A percentile compares a stretch with the other conserved stretches of the same genome.
These are phyloP conservation scores for Pseudogymnoascus pannorum DNA, from an alignment of 2,329 filamentous ascomycete species.

Conservation along the genomic window DNA sequence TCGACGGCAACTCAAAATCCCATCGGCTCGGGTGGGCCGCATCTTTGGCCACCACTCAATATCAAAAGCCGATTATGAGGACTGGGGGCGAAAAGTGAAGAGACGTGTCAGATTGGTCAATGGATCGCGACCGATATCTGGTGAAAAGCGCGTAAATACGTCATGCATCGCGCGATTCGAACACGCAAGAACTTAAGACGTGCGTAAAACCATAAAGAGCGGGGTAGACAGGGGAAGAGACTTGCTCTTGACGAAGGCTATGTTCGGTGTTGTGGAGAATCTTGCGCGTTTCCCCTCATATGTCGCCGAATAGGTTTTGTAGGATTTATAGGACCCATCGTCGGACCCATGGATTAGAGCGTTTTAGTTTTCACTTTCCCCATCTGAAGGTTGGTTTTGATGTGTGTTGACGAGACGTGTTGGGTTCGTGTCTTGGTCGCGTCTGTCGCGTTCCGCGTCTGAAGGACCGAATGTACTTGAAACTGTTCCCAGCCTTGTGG, in stretches of 20 bases:
- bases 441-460: conserved; percentile 8
- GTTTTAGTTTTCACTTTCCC: conserved; percentile 3
- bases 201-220: conserved; percentile 9
- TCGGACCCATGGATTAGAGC: neutral
- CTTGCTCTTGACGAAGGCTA: conserved; percentile 3
- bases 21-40: neutral
- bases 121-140: neutral
- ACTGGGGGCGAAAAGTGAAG: neutral
- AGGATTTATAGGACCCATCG: neutral
- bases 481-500: conserved; percentile 8
- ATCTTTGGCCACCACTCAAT: neutral
- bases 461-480: conserved; percentile 7
- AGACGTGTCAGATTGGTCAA: conserved; percentile 5
- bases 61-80: neutral
- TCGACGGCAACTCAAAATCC: neutral
- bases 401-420: conserved; percentile 3
- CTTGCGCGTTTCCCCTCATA: conserved; percentile 1
- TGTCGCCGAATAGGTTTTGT: neutral
- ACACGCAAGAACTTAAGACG: conserved; percentile 6
- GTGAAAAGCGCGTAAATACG: conserved; percentile 6
- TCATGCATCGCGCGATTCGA: conserved; percentile 5
- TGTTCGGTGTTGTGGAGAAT: neutral
- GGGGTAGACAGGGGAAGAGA: conserved; percentile 3
- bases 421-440: conserved; percentile 7
- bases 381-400: neutral